phyloP scores from a whole-genome alignment of 495 filamentous ascomycete genomes.

The Podospora australis region DNA sequence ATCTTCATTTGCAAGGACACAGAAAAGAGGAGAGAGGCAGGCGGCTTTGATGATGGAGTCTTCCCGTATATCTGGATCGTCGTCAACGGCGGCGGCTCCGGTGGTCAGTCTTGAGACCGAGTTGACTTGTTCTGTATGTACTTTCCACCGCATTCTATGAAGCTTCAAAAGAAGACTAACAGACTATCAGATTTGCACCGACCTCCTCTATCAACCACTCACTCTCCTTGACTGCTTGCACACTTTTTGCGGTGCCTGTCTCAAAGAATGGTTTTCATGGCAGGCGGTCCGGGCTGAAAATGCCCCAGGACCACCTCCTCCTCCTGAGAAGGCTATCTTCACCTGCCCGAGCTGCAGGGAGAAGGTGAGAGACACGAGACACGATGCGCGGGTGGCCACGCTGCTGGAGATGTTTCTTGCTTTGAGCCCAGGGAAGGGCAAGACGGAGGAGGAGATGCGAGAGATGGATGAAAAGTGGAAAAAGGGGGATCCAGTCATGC shows the following conservation, averaged over 20 bases:
- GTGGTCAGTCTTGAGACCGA: constrained; percentile 74
- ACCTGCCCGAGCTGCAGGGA: constrained; percentile 94
- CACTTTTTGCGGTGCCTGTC: constrained; percentile 89
- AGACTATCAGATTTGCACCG: constrained; percentile 75
- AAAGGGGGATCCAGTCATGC: constrained; percentile 70
- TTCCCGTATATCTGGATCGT: no score
- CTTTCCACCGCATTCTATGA: background rate
- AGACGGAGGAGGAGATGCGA: constrained; percentile 59
- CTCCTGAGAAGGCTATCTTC: constrained; percentile 50
- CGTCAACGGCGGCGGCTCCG: constrained; percentile 2
- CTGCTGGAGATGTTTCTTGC: constrained; percentile 73
- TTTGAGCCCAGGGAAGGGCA: constrained; percentile 65
- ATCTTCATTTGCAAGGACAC: no score
- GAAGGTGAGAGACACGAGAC: constrained; percentile 69
- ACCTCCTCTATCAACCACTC: constrained; percentile 89
- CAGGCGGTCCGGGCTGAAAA: constrained; percentile 43
- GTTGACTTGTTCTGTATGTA: constrained; percentile 76
- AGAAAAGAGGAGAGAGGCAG: background rate
- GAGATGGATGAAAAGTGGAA: constrained; percentile 65
- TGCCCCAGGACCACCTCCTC: constrained; percentile 34
- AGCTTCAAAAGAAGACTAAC: background rate
- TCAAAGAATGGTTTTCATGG: constrained; percentile 88
- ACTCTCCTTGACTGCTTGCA: constrained; percentile 96
- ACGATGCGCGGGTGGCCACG: constrained; percentile 77
- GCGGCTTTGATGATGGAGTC: no score